Evolutionary conservation across 2,329 filamentous ascomycete genomes (phyloP).

Genomic region (Fusarium globosum): DNA sequence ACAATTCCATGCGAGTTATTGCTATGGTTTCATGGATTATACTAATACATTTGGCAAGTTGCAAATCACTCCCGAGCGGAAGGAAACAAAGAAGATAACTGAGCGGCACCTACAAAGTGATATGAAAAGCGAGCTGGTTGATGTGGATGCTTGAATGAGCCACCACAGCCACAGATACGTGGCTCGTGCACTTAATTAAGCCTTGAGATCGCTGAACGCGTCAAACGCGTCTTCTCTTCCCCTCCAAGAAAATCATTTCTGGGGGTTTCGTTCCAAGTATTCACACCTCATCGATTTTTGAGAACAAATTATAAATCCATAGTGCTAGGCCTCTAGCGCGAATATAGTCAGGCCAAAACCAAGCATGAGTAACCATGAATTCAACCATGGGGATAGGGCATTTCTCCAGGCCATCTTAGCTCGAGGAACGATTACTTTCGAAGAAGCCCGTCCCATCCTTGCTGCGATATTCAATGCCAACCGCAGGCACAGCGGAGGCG

Average conservation of each 20-base stretch:
- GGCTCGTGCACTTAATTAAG: slow-evolving; percentile 27
- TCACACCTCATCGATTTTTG: not conserved
- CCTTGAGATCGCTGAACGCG: slow-evolving; percentile 20
- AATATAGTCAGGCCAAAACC: slow-evolving; percentile 38
- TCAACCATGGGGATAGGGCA: slow-evolving; percentile 78
- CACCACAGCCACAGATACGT: slow-evolving; percentile 8
- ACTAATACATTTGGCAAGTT: not conserved
- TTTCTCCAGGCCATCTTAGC: slow-evolving; percentile 92
- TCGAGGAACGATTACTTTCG: slow-evolving; percentile 79
- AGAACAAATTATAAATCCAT: not conserved
- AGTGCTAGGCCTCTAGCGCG: not conserved
- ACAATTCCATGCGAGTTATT: not conserved
- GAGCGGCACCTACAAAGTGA: not conserved
- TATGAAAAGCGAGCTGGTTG: not conserved
- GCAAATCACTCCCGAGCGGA: not conserved
- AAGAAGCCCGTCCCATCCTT: slow-evolving; percentile 78
- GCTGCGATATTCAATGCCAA: slow-evolving; percentile 78
- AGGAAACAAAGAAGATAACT: not conserved
- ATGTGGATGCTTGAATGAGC: not conserved
- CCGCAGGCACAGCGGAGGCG: slow-evolving; percentile 38
- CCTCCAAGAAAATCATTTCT: not conserved
- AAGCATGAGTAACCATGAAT: slow-evolving; percentile 49
- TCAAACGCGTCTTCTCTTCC: slow-evolving; percentile 27
- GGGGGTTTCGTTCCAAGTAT: not conserved
- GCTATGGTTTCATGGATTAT: not conserved